A percentile compares a stretch with the other conserved stretches of the same genome.
Conservation (phyloP, 2,329 filamentous ascomycete genomes). For the Basipetospora chlamydospora region DNA sequence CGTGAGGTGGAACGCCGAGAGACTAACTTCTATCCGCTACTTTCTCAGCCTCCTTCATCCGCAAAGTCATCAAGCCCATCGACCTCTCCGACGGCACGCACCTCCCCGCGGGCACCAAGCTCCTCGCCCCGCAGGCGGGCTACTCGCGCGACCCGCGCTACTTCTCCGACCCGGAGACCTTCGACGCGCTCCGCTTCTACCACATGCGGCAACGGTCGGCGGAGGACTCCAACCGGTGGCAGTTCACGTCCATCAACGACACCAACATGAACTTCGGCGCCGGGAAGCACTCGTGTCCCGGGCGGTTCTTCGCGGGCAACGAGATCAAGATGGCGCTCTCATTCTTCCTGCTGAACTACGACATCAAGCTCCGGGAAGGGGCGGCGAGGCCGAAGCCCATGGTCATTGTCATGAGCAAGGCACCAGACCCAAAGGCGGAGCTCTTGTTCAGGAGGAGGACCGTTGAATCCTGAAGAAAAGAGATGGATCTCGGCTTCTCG, state of each 20-base stretch:
- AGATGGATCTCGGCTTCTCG: too few species aligned
- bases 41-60: slow-evolving; percentile 25
- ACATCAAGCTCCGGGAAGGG: slow-evolving; percentile 24
- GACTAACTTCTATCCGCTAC: not conserved
- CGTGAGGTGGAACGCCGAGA: too few species aligned
- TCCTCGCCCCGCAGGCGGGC: slow-evolving; percentile 25
- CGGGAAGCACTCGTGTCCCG: slow-evolving; percentile 32
- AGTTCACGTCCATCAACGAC: slow-evolving; percentile 27
- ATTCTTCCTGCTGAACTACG: slow-evolving; percentile 26
- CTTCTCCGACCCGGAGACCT: slow-evolving; percentile 24
- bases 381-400: slow-evolving; percentile 22
- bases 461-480: not conserved
- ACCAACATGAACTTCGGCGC: slow-evolving; percentile 31
- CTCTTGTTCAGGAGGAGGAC: slow-evolving; percentile 24
- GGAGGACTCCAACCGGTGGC: slow-evolving; percentile 23
- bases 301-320: slow-evolving; percentile 31
- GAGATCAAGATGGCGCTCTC: slow-evolving; percentile 30
- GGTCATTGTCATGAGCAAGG: slow-evolving; percentile 25
- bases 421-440: slow-evolving; percentile 23
- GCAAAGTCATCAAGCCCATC: slow-evolving; percentile 30
- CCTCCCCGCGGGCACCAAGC: slow-evolving; percentile 26
- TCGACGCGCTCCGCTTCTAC: slow-evolving; percentile 36
- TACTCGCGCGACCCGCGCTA: slow-evolving; percentile 25
- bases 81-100: slow-evolving; percentile 28
- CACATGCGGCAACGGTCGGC: slow-evolving; percentile 23